Conservation (phyloP, 768 basidiomycete species). For the Xerocomus spinulosus region DNA sequence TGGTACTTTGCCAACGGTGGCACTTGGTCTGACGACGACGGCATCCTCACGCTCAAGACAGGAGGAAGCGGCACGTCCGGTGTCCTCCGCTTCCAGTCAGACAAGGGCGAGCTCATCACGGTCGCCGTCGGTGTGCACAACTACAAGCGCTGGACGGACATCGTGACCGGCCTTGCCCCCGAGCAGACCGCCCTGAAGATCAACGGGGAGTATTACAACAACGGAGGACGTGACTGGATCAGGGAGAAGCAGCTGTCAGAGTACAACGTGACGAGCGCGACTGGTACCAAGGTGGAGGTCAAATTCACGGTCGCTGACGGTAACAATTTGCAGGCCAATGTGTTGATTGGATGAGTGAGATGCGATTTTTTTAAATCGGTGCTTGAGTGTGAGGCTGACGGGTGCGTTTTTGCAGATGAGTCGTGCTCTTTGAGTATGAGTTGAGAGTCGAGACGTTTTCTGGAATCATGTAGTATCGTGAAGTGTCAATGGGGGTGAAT, state of each 20-base stretch:
- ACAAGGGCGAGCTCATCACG: slow-evolving; percentile 28
- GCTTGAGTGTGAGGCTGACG: too few relatives aligned
- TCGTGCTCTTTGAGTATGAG: too few relatives aligned
- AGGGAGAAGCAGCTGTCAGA: slow-evolving; percentile 8
- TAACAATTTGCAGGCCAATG: neutral
- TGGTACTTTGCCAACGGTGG: slow-evolving; percentile 16
- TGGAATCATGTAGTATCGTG: too few relatives aligned
- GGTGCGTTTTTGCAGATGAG: too few relatives aligned
- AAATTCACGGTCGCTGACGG: slow-evolving; percentile 3
- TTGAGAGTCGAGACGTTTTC: too few relatives aligned
- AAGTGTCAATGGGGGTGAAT: too few relatives aligned
- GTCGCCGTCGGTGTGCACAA: slow-evolving; percentile 36
- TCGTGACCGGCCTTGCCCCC: slow-evolving; percentile 24
- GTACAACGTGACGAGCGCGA: slow-evolving; percentile 4
- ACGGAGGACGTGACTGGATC: neutral
- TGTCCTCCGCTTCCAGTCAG: slow-evolving; percentile 29
- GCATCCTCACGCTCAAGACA: slow-evolving; percentile 29
- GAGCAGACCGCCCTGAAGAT: slow-evolving; percentile 23
- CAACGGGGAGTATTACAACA: slow-evolving; percentile 28
- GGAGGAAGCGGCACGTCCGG: slow-evolving; percentile 39
- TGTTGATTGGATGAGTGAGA: too few relatives aligned
- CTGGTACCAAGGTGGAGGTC: slow-evolving; percentile 1
- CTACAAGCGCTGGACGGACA: slow-evolving; percentile 36
- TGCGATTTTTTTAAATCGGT: too few relatives aligned
- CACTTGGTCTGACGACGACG: slow-evolving; percentile 26